These are phyloP conservation scores for Rhizoctonia solani DNA, from an alignment of 1,284 basidiomycete species.

Conservation along the genomic window DNA sequence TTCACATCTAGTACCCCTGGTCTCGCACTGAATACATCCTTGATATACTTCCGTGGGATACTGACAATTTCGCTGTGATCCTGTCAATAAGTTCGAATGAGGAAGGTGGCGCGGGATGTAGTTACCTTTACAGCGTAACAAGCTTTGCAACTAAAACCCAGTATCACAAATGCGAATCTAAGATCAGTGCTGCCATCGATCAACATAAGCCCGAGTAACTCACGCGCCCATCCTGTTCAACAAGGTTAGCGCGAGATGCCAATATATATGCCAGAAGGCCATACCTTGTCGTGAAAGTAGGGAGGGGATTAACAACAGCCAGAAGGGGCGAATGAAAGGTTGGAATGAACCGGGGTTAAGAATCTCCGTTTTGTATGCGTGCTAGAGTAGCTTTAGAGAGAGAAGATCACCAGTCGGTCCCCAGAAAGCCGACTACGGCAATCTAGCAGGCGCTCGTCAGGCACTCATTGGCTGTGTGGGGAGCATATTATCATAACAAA, in stretches of 20 bases:
- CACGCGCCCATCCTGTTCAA: not conserved
- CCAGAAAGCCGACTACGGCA: constrained; percentile 19
- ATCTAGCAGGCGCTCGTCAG: not conserved
- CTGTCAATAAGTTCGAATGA: not conserved
- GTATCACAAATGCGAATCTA: too few species aligned
- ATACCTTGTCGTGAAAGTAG: not conserved
- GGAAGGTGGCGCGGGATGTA: not conserved
- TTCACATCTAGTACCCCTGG: not conserved
- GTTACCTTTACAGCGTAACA: constrained; percentile 5
- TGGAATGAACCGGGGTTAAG: constrained; percentile 1
- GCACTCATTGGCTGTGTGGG: constrained; percentile 25
- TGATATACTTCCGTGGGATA: not conserved
- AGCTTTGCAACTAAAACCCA: constrained; percentile 3
- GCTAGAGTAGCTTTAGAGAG: not conserved
- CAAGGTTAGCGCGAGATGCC: not conserved
- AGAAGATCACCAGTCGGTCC: not conserved
- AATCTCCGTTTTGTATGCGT: constrained; percentile 29
- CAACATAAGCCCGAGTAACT: not conserved
- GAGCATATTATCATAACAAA: not conserved
- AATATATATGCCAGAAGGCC: not conserved
- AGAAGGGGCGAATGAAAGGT: constrained; percentile 1
- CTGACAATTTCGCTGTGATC: not conserved
- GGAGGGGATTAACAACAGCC: not conserved
- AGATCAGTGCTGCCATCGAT: too few species aligned
- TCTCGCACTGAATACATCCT: not conserved